Evolutionary conservation across 805 yeast species (phyloP).

Genomic region (Torulaspora quercuum): DNA sequence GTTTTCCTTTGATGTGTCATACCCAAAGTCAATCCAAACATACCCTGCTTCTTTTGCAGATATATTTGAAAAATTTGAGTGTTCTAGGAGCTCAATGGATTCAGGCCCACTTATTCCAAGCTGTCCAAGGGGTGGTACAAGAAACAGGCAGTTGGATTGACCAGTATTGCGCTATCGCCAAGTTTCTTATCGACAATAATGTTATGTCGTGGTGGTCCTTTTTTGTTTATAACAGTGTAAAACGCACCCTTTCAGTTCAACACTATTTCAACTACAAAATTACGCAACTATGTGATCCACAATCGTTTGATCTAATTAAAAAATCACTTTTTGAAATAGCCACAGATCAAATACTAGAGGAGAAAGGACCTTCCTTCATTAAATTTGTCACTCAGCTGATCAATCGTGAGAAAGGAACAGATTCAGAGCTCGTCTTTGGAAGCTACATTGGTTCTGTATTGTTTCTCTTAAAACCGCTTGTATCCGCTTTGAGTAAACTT

Average conservation of each 20-base stretch:
- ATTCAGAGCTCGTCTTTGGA: conserved; percentile 2
- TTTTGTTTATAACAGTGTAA: conserved; percentile 25
- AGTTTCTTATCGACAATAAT: conserved; percentile 21
- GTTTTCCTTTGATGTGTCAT: conserved; percentile 13
- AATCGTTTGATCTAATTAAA: conserved; percentile 24
- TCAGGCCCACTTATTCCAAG: conserved; percentile 24
- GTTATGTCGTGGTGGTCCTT: conserved; percentile 35
- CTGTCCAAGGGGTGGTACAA: conserved; percentile 18
- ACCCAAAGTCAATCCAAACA: conserved; percentile 4
- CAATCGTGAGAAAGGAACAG: conserved; percentile 18
- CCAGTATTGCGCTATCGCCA: conserved; percentile 28
- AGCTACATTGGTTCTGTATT: conserved; percentile 7
- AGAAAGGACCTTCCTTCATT: conserved; percentile 11
- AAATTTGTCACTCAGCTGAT: conserved; percentile 20
- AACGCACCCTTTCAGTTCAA: conserved; percentile 12
- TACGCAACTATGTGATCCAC: conserved; percentile 23
- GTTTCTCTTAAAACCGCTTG: conserved; percentile 15
- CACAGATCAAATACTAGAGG: conserved; percentile 13
- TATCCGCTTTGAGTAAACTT: conserved; percentile 16
- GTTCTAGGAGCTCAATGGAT: conserved; percentile 24
- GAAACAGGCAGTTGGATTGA: conserved; percentile 20
- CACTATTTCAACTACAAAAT: conserved; percentile 22
- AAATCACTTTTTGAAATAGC: conserved; percentile 21
- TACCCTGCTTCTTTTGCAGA: conserved; percentile 6
- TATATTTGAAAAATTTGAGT: conserved; percentile 15